Evolutionary conservation across 1,284 basidiomycete genomes (phyloP).

Genomic region (Apiotrichum sp.): DNA sequence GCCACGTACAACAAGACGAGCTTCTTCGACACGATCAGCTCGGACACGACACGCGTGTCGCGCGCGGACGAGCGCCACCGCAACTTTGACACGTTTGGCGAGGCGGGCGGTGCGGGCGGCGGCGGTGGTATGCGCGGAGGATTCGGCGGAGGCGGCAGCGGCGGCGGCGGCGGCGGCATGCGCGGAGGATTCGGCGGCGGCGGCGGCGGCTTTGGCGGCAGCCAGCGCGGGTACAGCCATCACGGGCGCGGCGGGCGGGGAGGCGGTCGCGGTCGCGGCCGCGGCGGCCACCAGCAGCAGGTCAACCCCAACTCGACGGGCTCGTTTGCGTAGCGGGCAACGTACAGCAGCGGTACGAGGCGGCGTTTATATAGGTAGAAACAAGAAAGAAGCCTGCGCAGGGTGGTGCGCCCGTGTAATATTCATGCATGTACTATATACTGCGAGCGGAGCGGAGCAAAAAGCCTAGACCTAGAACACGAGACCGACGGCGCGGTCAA

Average conservation of each 20-base stretch:
- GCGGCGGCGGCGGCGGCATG: constrained; percentile 14
- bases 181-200: background rate
- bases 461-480: too few relatives aligned
- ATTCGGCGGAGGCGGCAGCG: constrained; percentile 9
- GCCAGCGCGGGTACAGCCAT: constrained; percentile 10
- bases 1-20: constrained; percentile 35
- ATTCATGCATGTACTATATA: constrained; percentile 13
- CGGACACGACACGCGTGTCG: constrained; percentile 28
- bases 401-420: background rate
- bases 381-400: background rate
- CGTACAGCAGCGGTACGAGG: too few relatives aligned
- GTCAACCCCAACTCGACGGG: background rate
- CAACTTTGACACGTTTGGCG: constrained; percentile 44
- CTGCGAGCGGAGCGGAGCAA: background rate
- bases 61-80: constrained; percentile 39
- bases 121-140: constrained; percentile 14
- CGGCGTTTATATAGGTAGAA: too few relatives aligned
- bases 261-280: background rate
- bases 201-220: constrained; percentile 3
- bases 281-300: background rate
- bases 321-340: background rate
- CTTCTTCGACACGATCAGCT: constrained; percentile 40
- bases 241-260: background rate
- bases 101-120: constrained; percentile 29
- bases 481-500: background rate